Base-by-base conservation (phyloP, 1,284 basidiomycete species). In the Bondarzewia mesenterica region DNA sequence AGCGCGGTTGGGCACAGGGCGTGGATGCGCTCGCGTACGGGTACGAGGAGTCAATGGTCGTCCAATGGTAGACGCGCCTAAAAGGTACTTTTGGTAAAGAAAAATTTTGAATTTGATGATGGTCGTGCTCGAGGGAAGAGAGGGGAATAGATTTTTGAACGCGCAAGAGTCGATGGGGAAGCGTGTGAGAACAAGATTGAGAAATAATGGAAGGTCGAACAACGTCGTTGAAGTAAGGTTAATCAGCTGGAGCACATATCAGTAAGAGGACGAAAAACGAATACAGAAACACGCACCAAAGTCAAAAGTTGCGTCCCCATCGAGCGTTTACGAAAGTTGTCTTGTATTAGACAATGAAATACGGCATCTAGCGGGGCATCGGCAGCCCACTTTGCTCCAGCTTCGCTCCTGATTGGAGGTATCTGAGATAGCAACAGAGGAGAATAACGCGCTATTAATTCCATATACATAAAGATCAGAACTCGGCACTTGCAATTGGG, bases 371-470 rank as follows among this genome's bases (percentile, higher is more conserved):
- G 62, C 3, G 78, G 75, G 37, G 68, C 66, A 39, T 74, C 74
- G 8, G 72, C 69, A 38, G 85, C 80, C 75, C 78, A 83, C 55
- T 80, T 71, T 7, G 71, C 63, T 23, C 67, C 69, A 27, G 60
- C 59, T 42, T 68, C 70, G 45, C 68, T 64, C 53, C 77, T 70
- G n/a, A 78, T 70, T 1, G 69, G 66, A 25, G 82, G 80, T n/a
- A 88, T 74, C 59, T 86, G 82, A n/a, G 70, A 68, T 23, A 86
- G 61, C 35, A 87, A 66, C 23, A 83, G 68, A 4, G 70, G 68
- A 3, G 84, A 86, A 57, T 78, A 71, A 43, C 61, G 70, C 41
- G 64, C 83, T 86, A 52, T 38, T 44, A 18, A 49, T 43, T 35
- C 10, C 32, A 8, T n/a, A 35, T 35, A 8, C 32, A 8, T 35